Conservation (phyloP, 805 yeast species). For the Saturnispora ahearnii region DNA sequence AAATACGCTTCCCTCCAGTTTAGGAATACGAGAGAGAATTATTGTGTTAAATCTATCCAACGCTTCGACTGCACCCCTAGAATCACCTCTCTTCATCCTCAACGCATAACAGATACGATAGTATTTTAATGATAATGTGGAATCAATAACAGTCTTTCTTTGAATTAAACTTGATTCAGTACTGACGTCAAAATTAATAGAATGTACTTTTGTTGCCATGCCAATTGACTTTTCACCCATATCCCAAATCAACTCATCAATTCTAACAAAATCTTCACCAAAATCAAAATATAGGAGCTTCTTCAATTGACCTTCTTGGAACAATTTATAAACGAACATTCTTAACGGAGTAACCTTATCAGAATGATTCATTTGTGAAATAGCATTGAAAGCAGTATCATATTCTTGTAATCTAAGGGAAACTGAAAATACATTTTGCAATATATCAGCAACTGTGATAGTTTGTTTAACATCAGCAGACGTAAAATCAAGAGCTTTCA, state of each 20-base stretch:
- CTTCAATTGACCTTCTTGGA: constrained; percentile 32
- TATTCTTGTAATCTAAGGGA: constrained; percentile 26
- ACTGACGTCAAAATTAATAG: neutral
- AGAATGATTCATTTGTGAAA: constrained; percentile 20
- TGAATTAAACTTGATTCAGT: no score
- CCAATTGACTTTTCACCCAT: constrained; percentile 19
- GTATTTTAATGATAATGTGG: constrained; percentile 31
- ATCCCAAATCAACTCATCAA: constrained; percentile 34
- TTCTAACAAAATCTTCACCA: constrained; percentile 32
- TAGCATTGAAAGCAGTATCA: constrained; percentile 23
- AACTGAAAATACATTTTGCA: constrained; percentile 23
- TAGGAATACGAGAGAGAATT: constrained; percentile 6
- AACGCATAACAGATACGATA: constrained; percentile 45
- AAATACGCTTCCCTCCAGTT: neutral
- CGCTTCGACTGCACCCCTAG: constrained; percentile 39
- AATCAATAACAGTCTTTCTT: constrained; percentile 15
- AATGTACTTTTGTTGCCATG: neutral
- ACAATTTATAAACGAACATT: constrained; percentile 31
- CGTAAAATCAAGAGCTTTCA: constrained; percentile 19
- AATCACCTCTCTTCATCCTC: constrained; percentile 40
- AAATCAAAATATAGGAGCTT: constrained; percentile 36
- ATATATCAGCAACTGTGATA: constrained; percentile 14
- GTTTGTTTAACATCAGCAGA: constrained; percentile 7
- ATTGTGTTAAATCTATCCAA: constrained; percentile 32
- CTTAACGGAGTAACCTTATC: constrained; percentile 21